These are phyloP conservation scores for Quercus aquifolioides DNA, from an alignment of 306 rosid species.

Conservation along the genomic window DNA sequence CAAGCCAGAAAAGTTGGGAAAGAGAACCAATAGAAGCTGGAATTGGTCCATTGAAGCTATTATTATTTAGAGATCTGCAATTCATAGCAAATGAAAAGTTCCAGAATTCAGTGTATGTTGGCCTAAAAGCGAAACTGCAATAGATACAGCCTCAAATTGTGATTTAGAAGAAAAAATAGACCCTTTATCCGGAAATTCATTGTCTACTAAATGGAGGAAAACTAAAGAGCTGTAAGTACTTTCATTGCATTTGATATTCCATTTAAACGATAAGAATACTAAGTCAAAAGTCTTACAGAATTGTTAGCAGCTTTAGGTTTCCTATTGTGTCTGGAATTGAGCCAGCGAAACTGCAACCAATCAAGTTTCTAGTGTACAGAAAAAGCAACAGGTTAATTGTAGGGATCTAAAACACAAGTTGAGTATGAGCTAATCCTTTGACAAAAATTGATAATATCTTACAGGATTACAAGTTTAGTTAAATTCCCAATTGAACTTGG, in stretches of 20 bases:
- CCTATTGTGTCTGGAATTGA: not conserved
- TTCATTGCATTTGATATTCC: not conserved
- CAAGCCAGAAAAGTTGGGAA: slow-evolving; percentile 36
- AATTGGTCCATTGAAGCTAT: slow-evolving; percentile 28
- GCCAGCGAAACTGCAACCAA: not conserved
- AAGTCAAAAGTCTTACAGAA: not conserved
- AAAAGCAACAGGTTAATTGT: not conserved
- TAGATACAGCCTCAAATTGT: not conserved
- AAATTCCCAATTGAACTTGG: not conserved
- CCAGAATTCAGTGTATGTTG: not conserved
- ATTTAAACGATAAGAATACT: too few relatives aligned
- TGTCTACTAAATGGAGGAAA: not conserved
- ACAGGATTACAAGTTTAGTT: not conserved
- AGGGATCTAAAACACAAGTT: not conserved
- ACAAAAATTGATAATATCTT: not conserved
- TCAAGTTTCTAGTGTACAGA: not conserved
- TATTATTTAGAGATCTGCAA: slow-evolving; percentile 40
- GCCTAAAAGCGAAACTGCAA: not conserved
- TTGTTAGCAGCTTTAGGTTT: not conserved
- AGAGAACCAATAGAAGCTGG: slow-evolving; percentile 41
- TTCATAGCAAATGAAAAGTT: not conserved
- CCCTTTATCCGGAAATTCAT: not conserved
- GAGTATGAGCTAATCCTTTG: not conserved
- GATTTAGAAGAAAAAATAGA: not conserved
- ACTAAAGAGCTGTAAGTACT: not conserved